phyloP scores from a whole-genome alignment of 148 eudicot species.

The Arbutus unedo region DNA sequence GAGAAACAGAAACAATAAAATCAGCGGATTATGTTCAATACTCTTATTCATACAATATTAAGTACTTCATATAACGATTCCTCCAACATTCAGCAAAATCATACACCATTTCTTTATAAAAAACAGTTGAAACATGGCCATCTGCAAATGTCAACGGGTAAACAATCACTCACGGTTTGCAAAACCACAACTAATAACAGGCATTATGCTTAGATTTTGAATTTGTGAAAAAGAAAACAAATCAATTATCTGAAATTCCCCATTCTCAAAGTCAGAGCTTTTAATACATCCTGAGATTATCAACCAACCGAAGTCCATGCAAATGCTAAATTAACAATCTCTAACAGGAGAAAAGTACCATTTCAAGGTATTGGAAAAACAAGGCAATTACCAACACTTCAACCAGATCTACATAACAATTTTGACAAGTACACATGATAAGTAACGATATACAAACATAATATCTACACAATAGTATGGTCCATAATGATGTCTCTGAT shows the following conservation, averaged over 20 bases:
- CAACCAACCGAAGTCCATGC: background rate
- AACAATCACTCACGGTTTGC: background rate
- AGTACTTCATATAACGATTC: background rate
- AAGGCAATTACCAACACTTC: slow-evolving; percentile 5
- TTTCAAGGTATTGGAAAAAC: background rate
- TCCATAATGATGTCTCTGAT: background rate
- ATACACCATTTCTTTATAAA: background rate
- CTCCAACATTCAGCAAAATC: slow-evolving; percentile 2
- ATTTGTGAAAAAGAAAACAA: background rate
- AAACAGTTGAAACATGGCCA: background rate
- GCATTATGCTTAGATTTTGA: background rate
- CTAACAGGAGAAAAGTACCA: background rate
- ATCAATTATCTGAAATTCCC: background rate
- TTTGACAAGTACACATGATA: background rate
- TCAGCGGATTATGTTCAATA: background rate
- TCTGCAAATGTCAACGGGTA: background rate
- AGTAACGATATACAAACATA: background rate
- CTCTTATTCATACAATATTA: background rate
- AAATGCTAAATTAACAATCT: background rate
- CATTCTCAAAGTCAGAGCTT: background rate
- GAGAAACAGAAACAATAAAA: slow-evolving; percentile 2
- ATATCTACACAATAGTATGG: background rate
- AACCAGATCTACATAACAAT: slow-evolving; percentile 14
- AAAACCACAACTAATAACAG: background rate
- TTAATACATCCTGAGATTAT: background rate